A percentile compares a stretch with the other conserved stretches of the same genome.
Conservation (phyloP, 164 flowering plant species). For the Nelumbo lutea region DNA sequence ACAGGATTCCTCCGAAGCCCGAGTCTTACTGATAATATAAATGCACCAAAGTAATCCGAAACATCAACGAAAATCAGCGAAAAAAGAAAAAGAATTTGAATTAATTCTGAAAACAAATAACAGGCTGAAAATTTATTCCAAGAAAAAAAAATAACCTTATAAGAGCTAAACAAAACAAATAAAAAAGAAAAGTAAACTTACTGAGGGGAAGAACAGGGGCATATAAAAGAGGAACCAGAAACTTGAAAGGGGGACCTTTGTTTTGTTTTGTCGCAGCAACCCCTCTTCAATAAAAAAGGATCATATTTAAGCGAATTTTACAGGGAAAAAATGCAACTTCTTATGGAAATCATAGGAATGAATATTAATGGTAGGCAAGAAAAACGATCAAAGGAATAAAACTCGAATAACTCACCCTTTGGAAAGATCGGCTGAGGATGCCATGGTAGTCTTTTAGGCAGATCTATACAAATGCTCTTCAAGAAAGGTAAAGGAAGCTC, state of each 20-base stretch:
- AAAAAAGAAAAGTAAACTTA: conserved; percentile 23
- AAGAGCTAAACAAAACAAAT: not conserved
- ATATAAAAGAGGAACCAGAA: conserved; percentile 78
- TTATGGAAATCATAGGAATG: not conserved
- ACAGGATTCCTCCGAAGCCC: conserved; percentile 68
- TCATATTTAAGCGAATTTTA: not conserved
- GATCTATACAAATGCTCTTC: not conserved
- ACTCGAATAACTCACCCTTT: conserved; percentile 13
- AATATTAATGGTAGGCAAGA: not conserved
- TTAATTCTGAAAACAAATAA: not conserved
- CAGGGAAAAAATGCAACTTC: not conserved
- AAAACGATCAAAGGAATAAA: not conserved
- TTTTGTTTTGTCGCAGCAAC: conserved; percentile 30
- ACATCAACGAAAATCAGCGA: not conserved
- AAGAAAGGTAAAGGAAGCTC: too few relatives aligned
- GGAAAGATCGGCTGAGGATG: conserved; percentile 25
- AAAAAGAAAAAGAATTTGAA: not conserved
- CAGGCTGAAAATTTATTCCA: conserved; percentile 2
- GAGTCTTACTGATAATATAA: conserved; percentile 61
- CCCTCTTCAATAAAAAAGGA: conserved; percentile 29
- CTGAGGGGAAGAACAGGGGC: conserved; percentile 97
- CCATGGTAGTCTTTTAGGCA: conserved; percentile 8
- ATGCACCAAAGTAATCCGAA: conserved; percentile 1
- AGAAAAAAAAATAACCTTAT: not conserved
- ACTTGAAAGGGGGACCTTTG: conserved; percentile 50